Evolutionary conservation across 2,329 filamentous ascomycete genomes (phyloP), one percentile per base, ranked within the genome.

Genomic region (Epichloe baconii): DNA sequence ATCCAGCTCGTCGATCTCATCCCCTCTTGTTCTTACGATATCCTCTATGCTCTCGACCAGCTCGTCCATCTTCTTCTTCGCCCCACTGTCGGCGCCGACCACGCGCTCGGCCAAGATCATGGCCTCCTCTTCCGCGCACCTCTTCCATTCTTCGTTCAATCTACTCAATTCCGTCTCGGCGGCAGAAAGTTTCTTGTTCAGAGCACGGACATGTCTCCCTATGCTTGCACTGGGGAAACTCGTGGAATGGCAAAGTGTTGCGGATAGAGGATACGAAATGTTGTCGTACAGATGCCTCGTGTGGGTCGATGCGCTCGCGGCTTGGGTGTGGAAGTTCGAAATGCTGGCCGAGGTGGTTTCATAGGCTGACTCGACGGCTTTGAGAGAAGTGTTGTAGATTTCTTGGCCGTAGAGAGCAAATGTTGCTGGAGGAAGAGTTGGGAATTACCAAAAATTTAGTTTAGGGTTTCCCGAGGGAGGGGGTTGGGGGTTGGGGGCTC

Each of bases 251-350:
- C 66, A 68, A 3, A 66, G 50, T 0, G 67, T 69, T 1, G 58
- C 60, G 0, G 60, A 59, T 1, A 68, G 52, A 0, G 66, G 66
- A n/a, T 58, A 60, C 0, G 57, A 49, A 6, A 68, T 60, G 52
- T 66, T 66, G 31, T 54, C 52, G 44, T 68, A 68, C 2, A 69
- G 50, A 0, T 48, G 37, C 3, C 60, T 52, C 14, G 57, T 54
- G 12, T 56, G 50, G 1, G 55, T 44, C 3, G 62, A 44, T 19
- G 49, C 47, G 17, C 31, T 7, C 37, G 50, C 45, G 0, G 61
- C 59, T 3, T 60, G 50, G 0, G 51, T 37, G 0, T 56, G 49
- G 10, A 67, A 60, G 8, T 37, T 15, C 2, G 46, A 44, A 1
- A 62, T 62, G 21, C 54, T 54, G 5, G 56, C 37, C 10, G 59